Base-by-base conservation (phyloP, 2,329 filamentous ascomycete genomes). In the Fusarium luffae region DNA sequence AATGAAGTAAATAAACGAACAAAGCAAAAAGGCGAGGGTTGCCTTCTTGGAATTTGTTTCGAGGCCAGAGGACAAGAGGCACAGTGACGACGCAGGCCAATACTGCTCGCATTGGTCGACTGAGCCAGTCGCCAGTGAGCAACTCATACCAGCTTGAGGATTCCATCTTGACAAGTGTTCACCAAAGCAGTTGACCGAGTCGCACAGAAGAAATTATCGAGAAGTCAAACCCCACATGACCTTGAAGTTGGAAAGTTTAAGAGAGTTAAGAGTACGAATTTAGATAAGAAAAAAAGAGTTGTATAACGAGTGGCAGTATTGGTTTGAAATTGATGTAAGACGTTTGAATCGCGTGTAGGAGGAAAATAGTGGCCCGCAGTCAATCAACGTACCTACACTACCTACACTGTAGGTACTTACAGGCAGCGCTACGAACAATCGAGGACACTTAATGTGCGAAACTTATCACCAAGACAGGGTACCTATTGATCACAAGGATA, bases 141-240 rank as follows among this genome's bases (percentile, higher is more conserved):
- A 42, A 7, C 21, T 52, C 49, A 28, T 52, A 42, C 49, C 49
- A 52, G n/a, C 23, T 52, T 27, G 49, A 51, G 49, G 59, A 47
- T 41, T 68, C 66, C 71, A 75, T 75, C 61, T 67, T 74, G 73
- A 75, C 73, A 75, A 65, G 73, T 75, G 73, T 75, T 65, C 64
- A 68, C 23, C 51, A 58, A 21, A 41, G 54, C 9, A 44, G 49
- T 54, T 14, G n/a, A 34, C 18, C 16, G 23, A 40, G 19, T 23
- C 28, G n/a, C 27, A 34, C 18, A 25, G 28, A 25, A 25, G 18
- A 42, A 27, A 21, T 25, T 13, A 23, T 14, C 25, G 6, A 16
- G n/a, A 27, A 25, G 16, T 14, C n/a, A 13, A n/a, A 10, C 11
- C 4, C n/a, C 25, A 32, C 63, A 66, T 55, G 30, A 3, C n/a